A percentile compares a stretch with the other conserved stretches of the same genome.
phyloP scores from a whole-genome alignment of 441 rosid genomes.

The Capsella rubella region DNA sequence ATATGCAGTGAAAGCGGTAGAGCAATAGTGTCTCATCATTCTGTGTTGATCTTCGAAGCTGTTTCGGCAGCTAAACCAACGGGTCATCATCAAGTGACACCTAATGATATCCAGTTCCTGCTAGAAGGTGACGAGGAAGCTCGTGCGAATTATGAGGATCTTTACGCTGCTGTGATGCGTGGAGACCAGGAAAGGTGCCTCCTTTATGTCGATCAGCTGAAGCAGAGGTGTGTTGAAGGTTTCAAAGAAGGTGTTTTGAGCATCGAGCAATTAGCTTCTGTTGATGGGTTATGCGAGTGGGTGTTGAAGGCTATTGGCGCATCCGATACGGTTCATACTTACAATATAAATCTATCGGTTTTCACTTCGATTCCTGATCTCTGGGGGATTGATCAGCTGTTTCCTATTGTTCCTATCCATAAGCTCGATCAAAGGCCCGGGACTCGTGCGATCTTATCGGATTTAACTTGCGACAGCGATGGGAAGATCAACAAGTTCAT shows the following conservation, averaged over 20 bases:
- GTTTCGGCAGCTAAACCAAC: conserved; percentile 64
- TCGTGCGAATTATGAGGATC: conserved; percentile 56
- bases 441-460: conserved; percentile 78
- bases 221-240: conserved; percentile 80
- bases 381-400: conserved; percentile 96
- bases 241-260: conserved; percentile 84
- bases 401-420: conserved; percentile 94
- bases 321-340: conserved; percentile 67
- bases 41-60: conserved; percentile 85
- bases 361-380: conserved; percentile 98
- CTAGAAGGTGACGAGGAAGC: conserved; percentile 68
- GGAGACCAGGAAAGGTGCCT: conserved; percentile 79
- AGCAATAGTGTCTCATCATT: conserved; percentile 94
- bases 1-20: conserved; percentile 96
- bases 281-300: conserved; percentile 86
- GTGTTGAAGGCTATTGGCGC: conserved; percentile 65
- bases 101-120: conserved; percentile 56
- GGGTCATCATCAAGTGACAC: conserved; percentile 51
- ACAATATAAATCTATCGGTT: conserved; percentile 82
- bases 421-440: conserved; percentile 78
- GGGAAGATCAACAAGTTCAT: conserved; percentile 93
- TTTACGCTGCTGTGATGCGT: conserved; percentile 60
- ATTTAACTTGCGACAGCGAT: conserved; percentile 96
- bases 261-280: conserved; percentile 86
- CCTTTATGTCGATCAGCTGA: conserved; percentile 73